Evolutionary conservation across 345 rosid genomes (phyloP), one percentile per base, ranked within the genome.

Genomic region (Hypericum androsaemum): DNA sequence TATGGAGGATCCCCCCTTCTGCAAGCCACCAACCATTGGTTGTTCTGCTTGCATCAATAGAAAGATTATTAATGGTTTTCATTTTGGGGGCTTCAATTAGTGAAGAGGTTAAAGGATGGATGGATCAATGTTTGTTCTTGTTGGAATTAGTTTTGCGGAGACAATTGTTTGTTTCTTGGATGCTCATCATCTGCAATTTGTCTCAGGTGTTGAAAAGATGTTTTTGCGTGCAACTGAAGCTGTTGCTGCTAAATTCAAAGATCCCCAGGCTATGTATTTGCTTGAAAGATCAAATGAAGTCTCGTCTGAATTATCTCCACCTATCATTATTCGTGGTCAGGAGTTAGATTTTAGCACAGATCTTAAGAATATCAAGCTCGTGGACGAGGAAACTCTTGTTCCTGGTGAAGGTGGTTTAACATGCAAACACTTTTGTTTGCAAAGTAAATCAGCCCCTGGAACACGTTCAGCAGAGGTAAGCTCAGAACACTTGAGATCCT

Each of bases 401-500:
- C 64, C 78, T 46, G 77, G 72, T 53, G 15, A 12, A 37, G 71
- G 79, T 50, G 58, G 47, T 58, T 55, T 78, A 53, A 64, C 50
- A 36, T 86, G 98, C 47, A 74, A 80, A 53, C 70, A 74, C 66
- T 82, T 86, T 47, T 86, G 73, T 75, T 55, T 16, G 38, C 66
- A 77, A 47, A 79, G 61, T 53, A 84, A 71, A 71, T 55, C 80
- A 47, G 44, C 66, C 43, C 14, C 77, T n/a, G 47, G 57, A 7
- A 61, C 52, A 9, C 58, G 66, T 54, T 80, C 81, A 61, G 71
- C 73, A 11, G 92, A 86, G 89, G 96, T 90, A 73, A 76, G 62
- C 43, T 44, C 53, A 60, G 36, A 62, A 22, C 41, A 8, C 4
- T 22, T 22, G 32, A 22, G 15, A 47, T 40, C 41, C 28, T 48